Evolutionary conservation across 345 rosid genomes (phyloP).

Genomic region (Durio zibethinus): DNA sequence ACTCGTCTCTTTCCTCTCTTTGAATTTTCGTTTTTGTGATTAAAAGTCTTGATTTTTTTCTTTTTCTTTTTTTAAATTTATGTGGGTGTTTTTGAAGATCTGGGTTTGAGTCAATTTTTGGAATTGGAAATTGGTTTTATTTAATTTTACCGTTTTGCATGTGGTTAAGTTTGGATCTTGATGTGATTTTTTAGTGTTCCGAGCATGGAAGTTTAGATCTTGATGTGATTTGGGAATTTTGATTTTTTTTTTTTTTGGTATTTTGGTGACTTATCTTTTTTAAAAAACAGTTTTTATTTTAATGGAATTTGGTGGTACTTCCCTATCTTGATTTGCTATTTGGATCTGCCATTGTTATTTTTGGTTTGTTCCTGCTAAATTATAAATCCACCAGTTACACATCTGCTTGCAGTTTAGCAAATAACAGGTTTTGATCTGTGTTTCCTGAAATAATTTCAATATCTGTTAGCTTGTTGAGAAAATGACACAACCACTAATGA

Average conservation of each 20-base stretch:
- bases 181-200: background rate
- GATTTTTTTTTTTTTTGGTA: background rate
- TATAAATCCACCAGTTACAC: background rate
- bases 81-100: conserved; percentile 8
- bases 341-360: conserved; percentile 18
- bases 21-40: background rate
- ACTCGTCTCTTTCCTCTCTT: background rate
- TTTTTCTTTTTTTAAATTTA: background rate
- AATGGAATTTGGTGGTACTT: conserved; percentile 4
- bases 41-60: background rate
- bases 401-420: background rate
- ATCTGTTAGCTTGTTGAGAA: background rate
- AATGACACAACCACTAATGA: background rate
- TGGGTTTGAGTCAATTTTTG: background rate
- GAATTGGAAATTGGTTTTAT: background rate
- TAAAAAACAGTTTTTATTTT: background rate
- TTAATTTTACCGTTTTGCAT: background rate
- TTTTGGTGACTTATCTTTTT: background rate
- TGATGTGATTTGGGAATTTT: conserved; percentile 8
- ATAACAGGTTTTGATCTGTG: conserved; percentile 17
- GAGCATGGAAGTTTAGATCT: background rate
- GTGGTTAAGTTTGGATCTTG: background rate
- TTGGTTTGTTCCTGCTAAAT: background rate
- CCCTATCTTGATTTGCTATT: background rate
- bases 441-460: background rate